Evolutionary conservation across 2,329 filamentous ascomycete genomes (phyloP).

Genomic region (Lomentospora prolificans): DNA sequence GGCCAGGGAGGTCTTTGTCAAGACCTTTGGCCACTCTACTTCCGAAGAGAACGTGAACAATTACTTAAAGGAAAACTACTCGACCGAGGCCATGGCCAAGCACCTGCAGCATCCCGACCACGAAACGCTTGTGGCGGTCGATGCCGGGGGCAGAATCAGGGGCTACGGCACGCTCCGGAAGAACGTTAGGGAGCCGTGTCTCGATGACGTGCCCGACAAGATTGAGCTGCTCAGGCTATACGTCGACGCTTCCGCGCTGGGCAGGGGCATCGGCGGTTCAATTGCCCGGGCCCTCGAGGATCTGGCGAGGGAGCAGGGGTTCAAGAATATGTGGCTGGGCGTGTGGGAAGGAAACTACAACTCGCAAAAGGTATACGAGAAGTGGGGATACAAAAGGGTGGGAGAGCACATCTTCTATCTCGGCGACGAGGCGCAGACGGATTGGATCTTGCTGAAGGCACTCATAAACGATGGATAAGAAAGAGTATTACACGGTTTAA

Average conservation of each 20-base stretch:
- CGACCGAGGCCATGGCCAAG: constrained; percentile 19
- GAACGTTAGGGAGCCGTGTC: constrained; percentile 26
- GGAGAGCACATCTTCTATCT: constrained; percentile 32
- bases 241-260: constrained; percentile 24
- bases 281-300: constrained; percentile 20
- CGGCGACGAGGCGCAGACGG: constrained; percentile 30
- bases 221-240: constrained; percentile 35
- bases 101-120: constrained; percentile 17
- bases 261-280: constrained; percentile 26
- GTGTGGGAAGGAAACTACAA: constrained; percentile 36
- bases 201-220: constrained; percentile 18
- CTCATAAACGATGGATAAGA: constrained; percentile 8
- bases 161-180: constrained; percentile 32
- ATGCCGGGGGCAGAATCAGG: constrained; percentile 16
- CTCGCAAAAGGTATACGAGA: constrained; percentile 28
- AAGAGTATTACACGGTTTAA: too few species aligned
- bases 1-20: constrained; percentile 25
- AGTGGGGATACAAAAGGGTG: constrained; percentile 27
- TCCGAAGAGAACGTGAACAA: constrained; percentile 23
- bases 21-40: constrained; percentile 32
- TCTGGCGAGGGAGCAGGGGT: constrained; percentile 26
- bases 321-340: constrained; percentile 32
- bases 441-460: constrained; percentile 29
- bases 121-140: constrained; percentile 17
- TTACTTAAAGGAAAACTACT: constrained; percentile 29